These are phyloP conservation scores for Penicillium egyptiacum DNA, from an alignment of 495 filamentous ascomycete genomes.

Conservation along the genomic window DNA sequence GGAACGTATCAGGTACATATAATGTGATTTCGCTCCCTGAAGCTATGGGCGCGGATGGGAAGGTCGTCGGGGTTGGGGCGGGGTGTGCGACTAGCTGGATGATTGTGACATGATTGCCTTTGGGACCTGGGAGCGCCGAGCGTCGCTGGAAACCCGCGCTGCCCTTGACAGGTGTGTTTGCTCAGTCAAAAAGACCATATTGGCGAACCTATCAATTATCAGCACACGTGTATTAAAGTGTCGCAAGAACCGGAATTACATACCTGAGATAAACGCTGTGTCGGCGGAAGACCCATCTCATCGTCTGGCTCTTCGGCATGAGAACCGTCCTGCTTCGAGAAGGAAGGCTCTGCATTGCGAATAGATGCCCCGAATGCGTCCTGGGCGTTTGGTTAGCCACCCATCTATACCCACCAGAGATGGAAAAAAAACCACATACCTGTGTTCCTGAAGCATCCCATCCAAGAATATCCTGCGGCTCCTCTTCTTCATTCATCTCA, in stretches of 20 bases:
- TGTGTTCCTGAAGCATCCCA: conserved; percentile 73
- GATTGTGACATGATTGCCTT: conserved; percentile 40
- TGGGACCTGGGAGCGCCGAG: background rate
- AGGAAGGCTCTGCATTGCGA: conserved; percentile 26
- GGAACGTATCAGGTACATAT: conserved; percentile 64
- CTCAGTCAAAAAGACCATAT: conserved; percentile 48
- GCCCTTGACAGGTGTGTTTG: background rate
- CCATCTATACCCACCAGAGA: background rate
- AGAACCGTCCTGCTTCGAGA: conserved; percentile 19
- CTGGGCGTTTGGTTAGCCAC: conserved; percentile 17
- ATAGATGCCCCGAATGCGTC: conserved; percentile 38
- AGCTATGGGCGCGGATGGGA: conserved; percentile 17
- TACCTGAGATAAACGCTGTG: conserved; percentile 54
- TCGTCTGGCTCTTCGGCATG: conserved; percentile 21
- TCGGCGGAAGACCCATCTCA: conserved; percentile 49
- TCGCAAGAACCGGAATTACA: background rate
- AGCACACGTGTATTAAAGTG: conserved; percentile 6
- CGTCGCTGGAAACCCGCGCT: background rate
- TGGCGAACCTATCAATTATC: conserved; percentile 38
- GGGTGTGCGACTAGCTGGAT: conserved; percentile 92
- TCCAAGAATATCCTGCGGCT: conserved; percentile 70
- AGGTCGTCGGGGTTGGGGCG: conserved; percentile 63
- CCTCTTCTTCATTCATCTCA: conserved; percentile 70
- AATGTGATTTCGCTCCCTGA: conserved; percentile 58
- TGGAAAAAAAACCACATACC: conserved; percentile 21